Base-by-base conservation (phyloP, 805 yeast species). In the Brettanomyces bruxellensis region DNA sequence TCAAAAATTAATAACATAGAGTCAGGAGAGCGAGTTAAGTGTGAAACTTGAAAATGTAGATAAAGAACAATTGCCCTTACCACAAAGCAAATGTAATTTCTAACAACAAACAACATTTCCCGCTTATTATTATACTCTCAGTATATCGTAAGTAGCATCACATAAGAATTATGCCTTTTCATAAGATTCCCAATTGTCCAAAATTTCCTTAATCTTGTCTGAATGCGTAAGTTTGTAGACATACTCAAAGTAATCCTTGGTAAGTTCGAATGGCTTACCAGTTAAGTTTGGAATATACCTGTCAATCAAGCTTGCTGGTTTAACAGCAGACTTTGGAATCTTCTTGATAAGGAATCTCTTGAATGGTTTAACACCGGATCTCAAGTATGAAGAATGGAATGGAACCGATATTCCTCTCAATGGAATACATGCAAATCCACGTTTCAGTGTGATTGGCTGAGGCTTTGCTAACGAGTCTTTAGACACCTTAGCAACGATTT, bases 361-460 rank as follows among this genome's bases (percentile, higher is more conserved):
- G 87, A 93, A 93, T 60, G 99, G 99, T 71, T 90, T 91, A 50
- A 93, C 99, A 71, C 99, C 99, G 48, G 93, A 86, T 78, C 91
- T 85, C 73, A 93, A 78, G 73, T 95, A 93, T n/a, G 96, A 83
- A 28, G 97, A 89, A 72, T 93, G 99, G 97, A 93, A 93, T 52
- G 99, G 99, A 65, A 93, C 99, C n/a, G 96, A 88, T 56, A 93
- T 93, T 59, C 99, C 99, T 76, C 85, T 89, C 69, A 93, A 79
- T 66, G 99, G 99, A 59, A 93, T 93, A 60, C 93, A 91, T 38
- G 99, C 98, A 59, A 87, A 91, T 25, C 99, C 99, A 73, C 99
- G 85, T 72, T 93, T 95, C 62, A 95, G 76, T 47, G 89, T 95
- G 65, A 93, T 87, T 58, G 99, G 99, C 73, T 91, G 98, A 45